Conservation (phyloP, 2,329 filamentous ascomycete genomes). For the Epichloe brachyelytri region DNA sequence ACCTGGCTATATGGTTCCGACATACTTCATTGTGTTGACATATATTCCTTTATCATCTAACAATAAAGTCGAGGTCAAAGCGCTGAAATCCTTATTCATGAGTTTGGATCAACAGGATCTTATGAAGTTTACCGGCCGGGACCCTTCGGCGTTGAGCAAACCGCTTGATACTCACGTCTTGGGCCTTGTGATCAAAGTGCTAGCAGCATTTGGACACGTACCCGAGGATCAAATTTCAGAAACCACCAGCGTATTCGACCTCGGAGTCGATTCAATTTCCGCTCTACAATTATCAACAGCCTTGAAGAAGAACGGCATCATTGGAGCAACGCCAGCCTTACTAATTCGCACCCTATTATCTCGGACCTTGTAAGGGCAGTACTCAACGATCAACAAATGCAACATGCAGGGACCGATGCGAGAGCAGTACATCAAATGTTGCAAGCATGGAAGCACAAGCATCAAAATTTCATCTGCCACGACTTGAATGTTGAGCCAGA, state of each 20-base stretch:
- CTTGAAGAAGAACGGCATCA: constrained; percentile 51
- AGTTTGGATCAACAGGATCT: constrained; percentile 46
- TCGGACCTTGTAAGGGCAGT: constrained; percentile 32
- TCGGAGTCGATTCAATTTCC: constrained; percentile 81
- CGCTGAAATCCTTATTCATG: constrained; percentile 53
- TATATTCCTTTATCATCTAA: constrained; percentile 72
- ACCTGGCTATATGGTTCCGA: constrained; percentile 83
- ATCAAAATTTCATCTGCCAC: constrained; percentile 39
- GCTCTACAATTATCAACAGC: constrained; percentile 55
- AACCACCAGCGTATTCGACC: constrained; percentile 63
- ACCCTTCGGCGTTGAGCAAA: constrained; percentile 11
- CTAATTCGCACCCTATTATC: constrained; percentile 51
- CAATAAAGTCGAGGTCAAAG: constrained; percentile 74
- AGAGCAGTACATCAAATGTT: constrained; percentile 46
- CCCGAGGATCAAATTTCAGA: constrained; percentile 30
- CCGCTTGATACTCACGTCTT: constrained; percentile 25
- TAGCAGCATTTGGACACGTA: constrained; percentile 41
- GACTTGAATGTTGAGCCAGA: constrained; percentile 35
- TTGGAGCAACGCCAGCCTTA: constrained; percentile 45
- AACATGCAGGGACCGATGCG: constrained; percentile 11
- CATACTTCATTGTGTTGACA: constrained; percentile 61
- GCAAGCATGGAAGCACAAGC: constrained; percentile 49
- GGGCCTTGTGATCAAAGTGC: constrained; percentile 33
- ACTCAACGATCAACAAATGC: neutral
- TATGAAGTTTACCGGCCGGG: constrained; percentile 36